Percentiles rank a stretch among this genome's conserved stretches.
These are phyloP conservation scores for Rhododendron griersonianum DNA, from an alignment of 148 eudicot species.

Conservation along the genomic window DNA sequence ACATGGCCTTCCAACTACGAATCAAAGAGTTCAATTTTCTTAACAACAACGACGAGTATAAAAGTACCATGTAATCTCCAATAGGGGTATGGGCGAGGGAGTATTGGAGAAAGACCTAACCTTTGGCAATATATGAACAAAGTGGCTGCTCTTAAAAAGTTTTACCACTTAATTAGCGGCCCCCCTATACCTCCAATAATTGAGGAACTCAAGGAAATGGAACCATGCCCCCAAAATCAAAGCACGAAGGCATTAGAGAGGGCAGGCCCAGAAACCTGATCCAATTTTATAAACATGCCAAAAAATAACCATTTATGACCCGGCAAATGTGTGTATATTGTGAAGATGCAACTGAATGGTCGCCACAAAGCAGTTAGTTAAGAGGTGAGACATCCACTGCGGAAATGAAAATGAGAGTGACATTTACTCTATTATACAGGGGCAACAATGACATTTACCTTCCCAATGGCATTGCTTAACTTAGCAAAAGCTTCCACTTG, in stretches of 20 bases:
- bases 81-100: background rate
- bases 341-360: background rate
- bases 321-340: background rate
- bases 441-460: conserved; percentile 41
- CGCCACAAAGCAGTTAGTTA: background rate
- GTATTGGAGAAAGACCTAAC: background rate
- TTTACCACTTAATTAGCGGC: background rate
- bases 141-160: background rate
- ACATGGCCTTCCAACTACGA: background rate
- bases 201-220: background rate
- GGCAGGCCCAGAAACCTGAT: background rate
- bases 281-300: background rate
- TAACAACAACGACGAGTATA: background rate
- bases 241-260: background rate
- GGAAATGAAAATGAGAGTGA: background rate
- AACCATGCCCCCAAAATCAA: background rate
- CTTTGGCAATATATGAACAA: background rate
- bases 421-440: background rate
- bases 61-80: background rate
- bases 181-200: background rate
- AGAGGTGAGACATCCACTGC: background rate
- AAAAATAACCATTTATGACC: background rate
- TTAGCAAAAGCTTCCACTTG: conserved; percentile 98
- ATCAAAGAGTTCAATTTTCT: background rate
- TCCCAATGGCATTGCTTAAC: conserved; percentile 89